Base-by-base conservation (phyloP, 306 rosid genomes). In the Prunus salicina region DNA sequence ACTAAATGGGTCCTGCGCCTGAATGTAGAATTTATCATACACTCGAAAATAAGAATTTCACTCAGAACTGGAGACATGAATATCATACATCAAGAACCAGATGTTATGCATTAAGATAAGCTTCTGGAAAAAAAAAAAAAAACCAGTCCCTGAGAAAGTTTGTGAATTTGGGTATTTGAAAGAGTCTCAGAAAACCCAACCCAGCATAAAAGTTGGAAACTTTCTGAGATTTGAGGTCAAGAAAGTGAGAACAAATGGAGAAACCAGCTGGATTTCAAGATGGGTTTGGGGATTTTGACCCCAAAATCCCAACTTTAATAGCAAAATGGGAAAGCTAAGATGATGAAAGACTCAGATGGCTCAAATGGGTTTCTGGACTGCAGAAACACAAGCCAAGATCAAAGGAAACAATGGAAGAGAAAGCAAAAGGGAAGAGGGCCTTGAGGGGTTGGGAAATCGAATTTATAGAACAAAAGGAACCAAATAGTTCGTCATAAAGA, bases 1-100 rank as follows among this genome's bases (percentile, higher is more conserved):
- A 95, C 97, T 60, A 95, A 81, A 67, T 95, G 98, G 89, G 91
- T 86, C 93, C 96, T 92, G 91, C 95, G 93, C 79, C 96, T 78
- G 63, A 86, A 84, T 61, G 91, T 86, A 80, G 97, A 92, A 87
- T 88, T 90, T 65, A 95, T 90, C 98, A 95, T 95, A 82, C 93
- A 95, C 85, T 89, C 96, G 20, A 89, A 87, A 51, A 83, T 80
- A 71, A 92, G 87, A 69, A 80, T 83, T 69, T 95, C 97, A 92
- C 93, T 83, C 72, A 92, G 96, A 89, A 92, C 86, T 72, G 90
- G 92, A 92, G 84, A 87, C 98, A 95, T 95, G 90, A 90, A 90
- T 85, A 72, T 92, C 97, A 88, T 85, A 90, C 97, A 92, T 85
- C 83, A 95, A 89, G 80, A 92, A 80, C 51, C 84, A 58, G 60